Evolutionary conservation across 352 stramenopile genomes (phyloP), one percentile per base, ranked within the genome.

Genomic region (Pythium rhizo-oryzae): DNA sequence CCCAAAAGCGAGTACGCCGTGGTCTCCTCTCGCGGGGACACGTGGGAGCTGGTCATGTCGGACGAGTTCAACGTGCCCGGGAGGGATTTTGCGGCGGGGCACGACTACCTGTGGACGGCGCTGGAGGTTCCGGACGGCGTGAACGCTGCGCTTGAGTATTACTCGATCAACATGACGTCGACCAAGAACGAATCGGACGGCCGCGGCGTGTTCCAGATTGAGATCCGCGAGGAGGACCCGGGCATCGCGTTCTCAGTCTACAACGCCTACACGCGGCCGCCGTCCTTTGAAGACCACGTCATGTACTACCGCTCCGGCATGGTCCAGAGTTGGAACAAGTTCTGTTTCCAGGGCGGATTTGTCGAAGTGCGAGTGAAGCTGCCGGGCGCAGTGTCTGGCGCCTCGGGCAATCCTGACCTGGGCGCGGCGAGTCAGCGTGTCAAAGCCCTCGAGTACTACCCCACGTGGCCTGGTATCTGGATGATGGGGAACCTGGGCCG

Each of bases 101-200:
- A 76, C 12, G 92, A 98, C 80, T 85, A 92, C 19, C 67, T 87
- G 35, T 98, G 93, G 93, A 97, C 91, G 25, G 83, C 92, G 19
- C 78, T 96, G 54, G 77, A 97, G 65, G 97, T 97, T 60, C 97
- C 97, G 54, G 91, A 98, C 67, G 90, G 91, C 67, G 92, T 86
- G 15, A 93, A 93, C 46, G 79, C 77, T 7, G 91, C 91, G 15
- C 77, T 97, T 21, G 91, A 98, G 56, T 98, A 96, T 74, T 98
- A 97, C 77, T 97, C 96, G 46, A 79, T 80, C 41, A 86, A 79
- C 24, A 92, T 91, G 28, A 33, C 28, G 28, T 33, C 28, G 6
- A 33, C 6, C 28, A 33, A 33, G 28, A 2, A 33, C 28, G 28
- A 33, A 33, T 33, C 28, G 28, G 28, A 2, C 28, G 28, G 6